These are phyloP conservation scores for Chlamydomonas schloesseri DNA, from an alignment of 139 green algal species.

Conservation along the genomic window DNA sequence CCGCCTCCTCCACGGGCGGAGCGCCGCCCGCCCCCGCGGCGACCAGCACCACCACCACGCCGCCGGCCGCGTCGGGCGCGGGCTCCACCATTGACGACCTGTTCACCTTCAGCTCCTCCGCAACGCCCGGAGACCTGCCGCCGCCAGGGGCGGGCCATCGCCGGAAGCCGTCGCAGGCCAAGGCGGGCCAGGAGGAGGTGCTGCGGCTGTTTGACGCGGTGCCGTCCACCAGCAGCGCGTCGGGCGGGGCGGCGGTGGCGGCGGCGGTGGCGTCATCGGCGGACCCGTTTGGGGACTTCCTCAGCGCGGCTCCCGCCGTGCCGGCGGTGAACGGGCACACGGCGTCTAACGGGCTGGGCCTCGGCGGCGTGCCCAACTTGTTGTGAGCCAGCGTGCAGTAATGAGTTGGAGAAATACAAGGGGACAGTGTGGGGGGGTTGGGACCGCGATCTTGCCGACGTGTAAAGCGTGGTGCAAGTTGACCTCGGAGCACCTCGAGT, in stretches of 20 bases:
- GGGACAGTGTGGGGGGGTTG: no score
- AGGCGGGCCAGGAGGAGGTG: background rate
- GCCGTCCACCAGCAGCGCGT: background rate
- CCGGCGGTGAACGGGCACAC: no score
- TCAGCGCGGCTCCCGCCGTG: background rate
- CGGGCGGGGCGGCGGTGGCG: background rate
- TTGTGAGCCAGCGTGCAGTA: background rate
- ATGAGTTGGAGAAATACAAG: background rate
- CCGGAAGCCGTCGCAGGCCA: slow-evolving; percentile 17
- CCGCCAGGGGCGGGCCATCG: background rate
- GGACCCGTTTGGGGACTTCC: slow-evolving; percentile 42
- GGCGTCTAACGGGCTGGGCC: background rate
- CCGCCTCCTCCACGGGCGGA: background rate
- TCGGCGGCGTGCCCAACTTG: background rate
- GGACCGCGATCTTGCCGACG: no score
- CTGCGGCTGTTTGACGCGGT: slow-evolving; percentile 38
- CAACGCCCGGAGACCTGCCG: background rate
- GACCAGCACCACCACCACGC: background rate
- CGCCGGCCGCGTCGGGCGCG: background rate
- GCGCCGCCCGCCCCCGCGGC: background rate
- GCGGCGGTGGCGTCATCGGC: background rate
- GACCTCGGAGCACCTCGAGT: no score
- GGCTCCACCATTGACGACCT: background rate
- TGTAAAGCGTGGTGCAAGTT: no score
- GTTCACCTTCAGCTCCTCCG: slow-evolving; percentile 15